phyloP scores from a whole-genome alignment of 176 grass and related monocot genomes.

The Thinopyrum elongatum region DNA sequence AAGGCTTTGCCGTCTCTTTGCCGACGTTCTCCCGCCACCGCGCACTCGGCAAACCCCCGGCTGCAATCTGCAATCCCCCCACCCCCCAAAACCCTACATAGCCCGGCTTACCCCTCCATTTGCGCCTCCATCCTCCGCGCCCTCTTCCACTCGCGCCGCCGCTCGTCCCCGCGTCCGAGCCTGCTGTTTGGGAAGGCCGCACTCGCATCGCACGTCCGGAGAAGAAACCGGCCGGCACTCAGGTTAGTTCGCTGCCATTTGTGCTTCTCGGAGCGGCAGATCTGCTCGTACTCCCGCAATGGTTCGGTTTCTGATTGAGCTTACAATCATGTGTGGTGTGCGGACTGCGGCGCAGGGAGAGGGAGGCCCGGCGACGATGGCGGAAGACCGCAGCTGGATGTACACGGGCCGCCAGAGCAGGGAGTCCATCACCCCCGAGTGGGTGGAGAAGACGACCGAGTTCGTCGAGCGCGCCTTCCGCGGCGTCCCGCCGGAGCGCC shows the following conservation, averaged over 20 bases:
- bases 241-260: neutral
- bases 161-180: neutral
- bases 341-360: neutral
- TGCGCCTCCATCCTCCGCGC: neutral
- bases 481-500: neutral
- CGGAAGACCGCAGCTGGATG: constrained; percentile 5
- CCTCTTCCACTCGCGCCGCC: neutral
- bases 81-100: neutral
- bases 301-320: neutral
- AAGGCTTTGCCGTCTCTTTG: neutral
- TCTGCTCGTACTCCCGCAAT: neutral
- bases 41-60: neutral
- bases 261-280: neutral
- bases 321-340: neutral
- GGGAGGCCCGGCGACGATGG: neutral
- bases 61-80: neutral
- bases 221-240: neutral
- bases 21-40: neutral
- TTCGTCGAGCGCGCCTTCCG: neutral
- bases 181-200: neutral
- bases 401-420: neutral
- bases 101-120: neutral
- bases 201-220: neutral
- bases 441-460: neutral
- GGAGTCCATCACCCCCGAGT: neutral